A percentile compares a stretch with the other conserved stretches of the same genome.
phyloP scores from a whole-genome alignment of 83 land plant species.

The Diphasiastrum complanatum region DNA sequence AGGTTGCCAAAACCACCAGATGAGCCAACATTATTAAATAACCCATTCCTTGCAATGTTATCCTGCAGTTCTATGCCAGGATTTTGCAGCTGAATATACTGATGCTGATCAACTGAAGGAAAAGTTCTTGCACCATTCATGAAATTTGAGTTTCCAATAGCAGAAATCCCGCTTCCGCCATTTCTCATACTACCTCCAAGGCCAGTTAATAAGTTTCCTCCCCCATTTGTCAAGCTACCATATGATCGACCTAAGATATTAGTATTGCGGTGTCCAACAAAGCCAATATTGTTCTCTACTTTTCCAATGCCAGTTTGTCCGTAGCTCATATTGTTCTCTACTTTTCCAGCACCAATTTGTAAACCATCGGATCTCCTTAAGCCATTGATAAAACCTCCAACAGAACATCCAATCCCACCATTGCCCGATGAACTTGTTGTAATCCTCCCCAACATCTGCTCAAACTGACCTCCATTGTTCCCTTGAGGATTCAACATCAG shows the following conservation, averaged over 20 bases:
- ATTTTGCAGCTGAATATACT: constrained; percentile 19
- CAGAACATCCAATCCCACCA: constrained; percentile 2
- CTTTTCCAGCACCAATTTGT: no score
- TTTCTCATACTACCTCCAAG: constrained; percentile 8
- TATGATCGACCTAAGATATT: not conserved
- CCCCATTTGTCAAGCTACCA: constrained; percentile 8
- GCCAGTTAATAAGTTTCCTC: not conserved
- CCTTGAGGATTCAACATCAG: constrained; percentile 32
- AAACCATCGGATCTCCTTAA: no score
- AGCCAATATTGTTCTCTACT: not conserved
- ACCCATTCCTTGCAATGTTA: constrained; percentile 22
- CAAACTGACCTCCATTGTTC: not conserved
- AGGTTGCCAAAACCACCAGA: constrained; percentile 20
- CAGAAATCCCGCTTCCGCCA: constrained; percentile 2
- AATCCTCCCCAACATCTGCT: constrained; percentile 3
- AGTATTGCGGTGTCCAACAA: not conserved
- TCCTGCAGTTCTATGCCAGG: constrained; percentile 12
- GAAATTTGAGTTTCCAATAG: constrained; percentile 9
- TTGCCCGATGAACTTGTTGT: not conserved
- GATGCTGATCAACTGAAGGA: constrained; percentile 18
- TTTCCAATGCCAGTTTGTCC: no score
- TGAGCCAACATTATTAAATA: constrained; percentile 23
- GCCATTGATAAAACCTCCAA: no score
- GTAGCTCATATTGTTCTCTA: no score
- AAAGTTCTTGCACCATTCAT: constrained; percentile 19